Evolutionary conservation across 108 stramenopile genomes (phyloP).

Genomic region (Nitzschia inconspicua): DNA sequence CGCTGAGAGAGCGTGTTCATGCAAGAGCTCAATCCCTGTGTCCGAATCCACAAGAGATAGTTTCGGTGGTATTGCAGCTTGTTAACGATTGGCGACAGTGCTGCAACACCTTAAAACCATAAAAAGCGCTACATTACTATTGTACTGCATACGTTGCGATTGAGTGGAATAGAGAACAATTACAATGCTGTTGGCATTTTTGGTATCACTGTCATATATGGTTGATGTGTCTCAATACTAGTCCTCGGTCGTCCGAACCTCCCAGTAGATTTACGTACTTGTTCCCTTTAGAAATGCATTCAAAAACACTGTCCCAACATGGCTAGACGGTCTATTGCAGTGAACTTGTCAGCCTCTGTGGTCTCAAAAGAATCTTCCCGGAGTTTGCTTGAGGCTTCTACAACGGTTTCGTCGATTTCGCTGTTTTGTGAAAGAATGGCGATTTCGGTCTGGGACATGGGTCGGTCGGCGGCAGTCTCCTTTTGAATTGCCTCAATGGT

Average conservation of each 20-base stretch:
- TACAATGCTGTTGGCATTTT: background rate
- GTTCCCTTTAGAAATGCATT: background rate
- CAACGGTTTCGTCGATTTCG: slow-evolving; percentile 3
- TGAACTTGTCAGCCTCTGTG: background rate
- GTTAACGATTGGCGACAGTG: slow-evolving; percentile 13
- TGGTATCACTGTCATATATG: background rate
- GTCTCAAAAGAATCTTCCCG: background rate
- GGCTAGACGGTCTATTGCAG: slow-evolving; percentile 24
- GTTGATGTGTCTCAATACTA: too few relatives aligned
- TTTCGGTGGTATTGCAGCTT: background rate
- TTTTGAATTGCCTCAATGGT: slow-evolving; percentile 26
- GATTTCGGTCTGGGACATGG: slow-evolving; percentile 32
- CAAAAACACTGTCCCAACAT: slow-evolving; percentile 5
- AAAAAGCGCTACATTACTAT: background rate
- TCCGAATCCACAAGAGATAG: background rate
- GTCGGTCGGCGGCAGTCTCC: slow-evolving; percentile 5
- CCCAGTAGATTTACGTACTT: background rate
- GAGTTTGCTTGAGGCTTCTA: background rate
- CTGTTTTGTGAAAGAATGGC: slow-evolving; percentile 24
- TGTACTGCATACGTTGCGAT: background rate
- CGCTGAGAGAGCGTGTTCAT: background rate
- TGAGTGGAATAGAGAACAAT: background rate
- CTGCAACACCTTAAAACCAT: slow-evolving; percentile 6
- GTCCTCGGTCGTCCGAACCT: too few relatives aligned
- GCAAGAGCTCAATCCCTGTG: slow-evolving; percentile 16